Conservation (phyloP, 2,329 filamentous ascomycete genomes). For the Xylaria sp. region DNA sequence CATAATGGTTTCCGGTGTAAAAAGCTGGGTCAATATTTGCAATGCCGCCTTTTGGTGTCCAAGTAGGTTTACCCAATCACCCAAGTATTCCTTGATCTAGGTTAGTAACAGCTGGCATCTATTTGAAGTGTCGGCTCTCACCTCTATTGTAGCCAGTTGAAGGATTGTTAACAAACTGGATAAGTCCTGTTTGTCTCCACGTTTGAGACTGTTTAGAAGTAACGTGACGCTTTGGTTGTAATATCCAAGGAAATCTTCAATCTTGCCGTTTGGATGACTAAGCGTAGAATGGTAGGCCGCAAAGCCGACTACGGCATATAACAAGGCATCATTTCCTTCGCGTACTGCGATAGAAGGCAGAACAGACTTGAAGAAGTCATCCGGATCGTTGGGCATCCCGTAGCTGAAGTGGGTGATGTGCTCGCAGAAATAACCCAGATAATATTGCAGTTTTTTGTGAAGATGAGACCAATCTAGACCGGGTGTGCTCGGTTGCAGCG, state of each 20-base stretch:
- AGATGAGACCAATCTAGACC: conserved; percentile 66
- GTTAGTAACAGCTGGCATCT: conserved; percentile 29
- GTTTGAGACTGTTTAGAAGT: conserved; percentile 76
- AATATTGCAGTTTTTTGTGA: conserved; percentile 77
- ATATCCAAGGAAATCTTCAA: conserved; percentile 85
- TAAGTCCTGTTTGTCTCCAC: conserved; percentile 74
- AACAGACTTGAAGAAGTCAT: conserved; percentile 77
- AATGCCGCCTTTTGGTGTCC: conserved; percentile 92
- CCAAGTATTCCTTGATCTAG: conserved; percentile 80
- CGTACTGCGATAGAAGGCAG: conserved; percentile 77
- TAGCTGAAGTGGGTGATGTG: conserved; percentile 87
- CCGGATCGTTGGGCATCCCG: conserved; percentile 75
- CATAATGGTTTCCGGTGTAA: conserved; percentile 79
- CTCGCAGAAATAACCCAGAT: conserved; percentile 80
- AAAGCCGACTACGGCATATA: conserved; percentile 89
- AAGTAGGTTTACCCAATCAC: conserved; percentile 93
- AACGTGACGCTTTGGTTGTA: conserved; percentile 89
- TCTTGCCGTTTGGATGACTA: conserved; percentile 73
- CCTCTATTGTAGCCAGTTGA: conserved; percentile 93
- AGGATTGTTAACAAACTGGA: conserved; percentile 86
- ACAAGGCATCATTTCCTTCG: conserved; percentile 74
- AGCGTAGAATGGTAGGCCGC: conserved; percentile 87
- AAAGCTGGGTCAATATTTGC: conserved; percentile 80
- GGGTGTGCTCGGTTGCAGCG: conserved; percentile 43
- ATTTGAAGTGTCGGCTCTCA: conserved; percentile 54